Conservation (phyloP, 108 stramenopile genomes). For the Aurantiochytrium sp. region DNA sequence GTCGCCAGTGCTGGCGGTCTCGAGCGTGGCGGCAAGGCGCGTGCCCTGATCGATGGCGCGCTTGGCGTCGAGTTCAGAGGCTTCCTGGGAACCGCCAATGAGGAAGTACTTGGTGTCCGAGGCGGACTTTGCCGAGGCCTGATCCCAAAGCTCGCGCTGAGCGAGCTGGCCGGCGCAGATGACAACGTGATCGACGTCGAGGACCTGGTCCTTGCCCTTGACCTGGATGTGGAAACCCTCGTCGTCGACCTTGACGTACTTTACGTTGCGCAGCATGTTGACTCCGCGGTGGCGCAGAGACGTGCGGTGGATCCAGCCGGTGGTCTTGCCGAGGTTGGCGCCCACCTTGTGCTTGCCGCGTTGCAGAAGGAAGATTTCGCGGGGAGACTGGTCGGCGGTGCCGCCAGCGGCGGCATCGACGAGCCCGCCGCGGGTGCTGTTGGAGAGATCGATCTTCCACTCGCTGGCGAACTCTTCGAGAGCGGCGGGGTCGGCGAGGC, state of each 20-base stretch:
- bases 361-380: slow-evolving; percentile 80
- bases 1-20: slow-evolving; percentile 45
- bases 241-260: slow-evolving; percentile 81
- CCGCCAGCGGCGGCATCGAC: neutral
- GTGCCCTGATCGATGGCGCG: slow-evolving; percentile 97
- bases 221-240: slow-evolving; percentile 78
- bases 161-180: slow-evolving; percentile 87
- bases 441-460: slow-evolving; percentile 81
- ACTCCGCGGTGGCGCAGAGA: slow-evolving; percentile 76
- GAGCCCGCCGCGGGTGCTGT: slow-evolving; percentile 44
- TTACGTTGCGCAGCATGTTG: slow-evolving; percentile 72
- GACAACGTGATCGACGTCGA: slow-evolving; percentile 88
- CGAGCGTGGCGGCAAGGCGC: slow-evolving; percentile 68
- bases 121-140: slow-evolving; percentile 46
- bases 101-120: slow-evolving; percentile 56
- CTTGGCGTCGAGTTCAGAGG: slow-evolving; percentile 93
- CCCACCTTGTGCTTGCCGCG: slow-evolving; percentile 87
- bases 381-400: slow-evolving; percentile 17
- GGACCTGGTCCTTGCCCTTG: slow-evolving; percentile 51
- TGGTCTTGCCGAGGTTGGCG: slow-evolving; percentile 81
- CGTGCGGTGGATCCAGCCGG: slow-evolving; percentile 95
- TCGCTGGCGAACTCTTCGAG: slow-evolving; percentile 74
- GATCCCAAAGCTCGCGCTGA: slow-evolving; percentile 41
- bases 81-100: slow-evolving; percentile 86
- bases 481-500: slow-evolving; percentile 50